These are phyloP conservation scores for Aspergillus diversus DNA, from an alignment of 495 filamentous ascomycete genomes.

Conservation along the genomic window DNA sequence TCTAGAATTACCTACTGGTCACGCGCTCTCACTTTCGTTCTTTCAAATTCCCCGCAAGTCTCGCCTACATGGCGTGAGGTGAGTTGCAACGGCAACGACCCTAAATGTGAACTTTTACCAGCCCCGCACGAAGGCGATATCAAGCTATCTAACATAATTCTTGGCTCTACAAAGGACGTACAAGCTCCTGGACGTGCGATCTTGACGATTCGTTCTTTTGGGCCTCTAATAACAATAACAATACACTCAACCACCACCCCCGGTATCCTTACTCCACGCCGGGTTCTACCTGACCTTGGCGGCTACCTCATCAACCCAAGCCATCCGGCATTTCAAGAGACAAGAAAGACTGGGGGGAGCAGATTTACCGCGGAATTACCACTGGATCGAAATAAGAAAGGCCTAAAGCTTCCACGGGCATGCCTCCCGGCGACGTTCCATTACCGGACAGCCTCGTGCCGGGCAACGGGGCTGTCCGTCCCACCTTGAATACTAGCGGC, in stretches of 20 bases:
- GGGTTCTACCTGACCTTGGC: constrained; percentile 18
- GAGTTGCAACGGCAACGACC: constrained; percentile 25
- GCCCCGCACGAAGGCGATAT: constrained; percentile 25
- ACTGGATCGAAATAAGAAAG: constrained; percentile 12
- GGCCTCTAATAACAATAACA: constrained; percentile 1
- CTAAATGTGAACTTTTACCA: constrained; percentile 19
- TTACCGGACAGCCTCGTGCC: constrained; percentile 53
- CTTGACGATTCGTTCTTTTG: constrained; percentile 4
- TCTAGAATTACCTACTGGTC: constrained; percentile 6
- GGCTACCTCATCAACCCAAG: constrained; percentile 18
- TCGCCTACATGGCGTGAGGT: constrained; percentile 34
- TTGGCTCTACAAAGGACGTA: constrained; percentile 1
- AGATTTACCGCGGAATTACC: not conserved
- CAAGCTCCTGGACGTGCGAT: constrained; percentile 1
- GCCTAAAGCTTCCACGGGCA: constrained; percentile 34
- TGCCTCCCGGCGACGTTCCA: constrained; percentile 50
- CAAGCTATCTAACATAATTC: constrained; percentile 16
- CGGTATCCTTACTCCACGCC: constrained; percentile 13
- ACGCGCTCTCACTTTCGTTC: constrained; percentile 19
- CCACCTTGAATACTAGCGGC: constrained; percentile 47
- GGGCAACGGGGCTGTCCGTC: constrained; percentile 48
- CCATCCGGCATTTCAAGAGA: not conserved
- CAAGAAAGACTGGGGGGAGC: not conserved
- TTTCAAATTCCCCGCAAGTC: constrained; percentile 32
- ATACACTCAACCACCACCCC: constrained; percentile 18